Percentiles rank a stretch among this genome's conserved stretches.
Evolutionary conservation across 441 rosid genomes (phyloP).

Genomic region (Brassica hybrid): DNA sequence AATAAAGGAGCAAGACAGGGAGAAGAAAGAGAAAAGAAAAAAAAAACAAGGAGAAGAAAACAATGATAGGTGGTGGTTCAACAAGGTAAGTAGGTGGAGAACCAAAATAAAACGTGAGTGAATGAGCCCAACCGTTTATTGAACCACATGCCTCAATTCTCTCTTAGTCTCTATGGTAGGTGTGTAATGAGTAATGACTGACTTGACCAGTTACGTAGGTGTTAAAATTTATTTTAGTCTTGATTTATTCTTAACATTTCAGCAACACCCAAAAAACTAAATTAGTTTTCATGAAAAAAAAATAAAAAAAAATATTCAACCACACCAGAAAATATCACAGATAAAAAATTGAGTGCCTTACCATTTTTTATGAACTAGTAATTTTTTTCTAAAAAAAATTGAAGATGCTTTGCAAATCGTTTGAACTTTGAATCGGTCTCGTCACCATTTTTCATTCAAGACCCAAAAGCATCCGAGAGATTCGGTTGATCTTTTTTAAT

Average conservation of each 20-base stretch:
- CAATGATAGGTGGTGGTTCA: conserved; percentile 21
- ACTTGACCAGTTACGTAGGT: conserved; percentile 12
- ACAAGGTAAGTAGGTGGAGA: conserved; percentile 33
- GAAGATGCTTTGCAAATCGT: background rate
- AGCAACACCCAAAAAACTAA: background rate
- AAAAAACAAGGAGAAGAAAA: background rate
- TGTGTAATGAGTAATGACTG: background rate
- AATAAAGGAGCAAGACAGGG: conserved; percentile 7
- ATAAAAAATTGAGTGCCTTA: background rate
- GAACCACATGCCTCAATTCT: conserved; percentile 35
- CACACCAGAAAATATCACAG: background rate
- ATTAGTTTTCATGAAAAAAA: too few relatives aligned
- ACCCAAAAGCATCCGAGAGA: background rate
- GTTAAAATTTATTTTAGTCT: background rate
- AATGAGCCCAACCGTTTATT: conserved; percentile 35
- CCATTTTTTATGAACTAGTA: too few relatives aligned
- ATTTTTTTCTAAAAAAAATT: too few relatives aligned
- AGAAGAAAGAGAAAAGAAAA: background rate
- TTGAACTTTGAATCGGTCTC: background rate
- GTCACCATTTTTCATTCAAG: background rate
- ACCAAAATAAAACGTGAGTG: conserved; percentile 42
- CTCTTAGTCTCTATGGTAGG: conserved; percentile 24
- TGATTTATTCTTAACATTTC: background rate
- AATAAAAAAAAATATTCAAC: background rate
- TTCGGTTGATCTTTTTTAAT: background rate